Evolutionary conservation across 306 rosid genomes (phyloP), one percentile per base, ranked within the genome.

Genomic region (Phaseolus lunatus): DNA sequence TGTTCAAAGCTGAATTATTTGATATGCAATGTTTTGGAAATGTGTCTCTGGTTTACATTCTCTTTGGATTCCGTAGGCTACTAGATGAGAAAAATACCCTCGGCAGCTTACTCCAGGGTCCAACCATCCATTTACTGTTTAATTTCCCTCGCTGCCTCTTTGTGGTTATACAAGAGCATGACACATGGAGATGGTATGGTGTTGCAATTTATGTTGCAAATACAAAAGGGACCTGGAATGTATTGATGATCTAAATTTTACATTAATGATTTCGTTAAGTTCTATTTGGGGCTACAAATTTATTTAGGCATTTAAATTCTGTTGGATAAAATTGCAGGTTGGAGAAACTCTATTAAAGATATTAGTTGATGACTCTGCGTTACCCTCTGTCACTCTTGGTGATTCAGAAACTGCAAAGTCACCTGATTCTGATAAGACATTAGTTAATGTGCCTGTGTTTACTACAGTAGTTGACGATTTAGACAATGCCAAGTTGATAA

Each of bases 261-360:
- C 23, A 9, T 49, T 12, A n/a, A 70, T 68, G 70, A 37, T 78
- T 68, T 83, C 67, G 39, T 50, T 8, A 7, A 68, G 29, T 68
- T 33, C 20, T 43, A 49, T 12, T 16, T 50, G 20, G 37, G 63
- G 52, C 27, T 27, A 19, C 52, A 13, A 8, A 61, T 74, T 59
- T 63, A 45, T 74, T 74, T 69, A 33, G 56, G 44, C 13, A 39
- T 8, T 39, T 39, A 3, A 61, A 73, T 79, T 80, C 26, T 80
- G 53, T 63, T 65, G 71, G 68, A 77, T 49, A 65, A 64, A 77
- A 72, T 70, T 73, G 75, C 89, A 92, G 98, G 98, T 95, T 85
- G 98, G 98, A 86, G 96, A 90, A 80, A 87, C 94, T 49, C 98
- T 95, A 62, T 59, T 90, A 45, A 90, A 86, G 76, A 85, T 92